Base-by-base conservation (phyloP, 257 asterid species). In the Solanum sparsipilum region DNA sequence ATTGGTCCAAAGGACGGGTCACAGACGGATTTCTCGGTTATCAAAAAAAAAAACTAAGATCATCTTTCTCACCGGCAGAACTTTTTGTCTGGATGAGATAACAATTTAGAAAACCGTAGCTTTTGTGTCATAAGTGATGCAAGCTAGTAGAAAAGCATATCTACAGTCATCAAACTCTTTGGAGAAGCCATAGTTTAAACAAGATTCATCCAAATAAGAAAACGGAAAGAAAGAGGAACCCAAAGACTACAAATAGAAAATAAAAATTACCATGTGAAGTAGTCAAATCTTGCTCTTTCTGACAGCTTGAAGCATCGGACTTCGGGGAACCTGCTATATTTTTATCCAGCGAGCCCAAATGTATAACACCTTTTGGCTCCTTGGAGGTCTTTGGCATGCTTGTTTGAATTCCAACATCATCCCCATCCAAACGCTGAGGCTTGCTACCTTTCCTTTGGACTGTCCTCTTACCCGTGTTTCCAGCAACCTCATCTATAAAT, bases 281-380 rank as follows among this genome's bases (percentile, higher is more conserved):
- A 87, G 92, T 90, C 90, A 92, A 86, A 71, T 91, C 93, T 87
- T 91, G 93, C 36, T 93, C 96, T 88, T 88, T 94, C 87, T 90
- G 93, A 78, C 86, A 88, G 90, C 93, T 91, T 89, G 96, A 93
- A 88, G 92, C 91, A 86, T 96, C 98, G 78, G 96, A 89, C 90
- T 87, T 92, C 1, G 95, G 95, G 86, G 98, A 92, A 87, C 91
- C 92, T 65, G 92, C 87, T 36, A 89, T 58, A 72, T 90, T 94
- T 92, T 91, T 94, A 89, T 90, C 93, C 71, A 98, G 91, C 20
- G 93, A 91, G 73, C 99, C 98, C 95, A 96, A 89, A 93, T 96
- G 99, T 88, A 96, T 96, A 87, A 97, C 99, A 68, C 95, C 95
- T 94, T 96, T 96, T 23, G 97, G 93, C 71, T 95, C 98, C 86